Base-by-base conservation (phyloP, 768 basidiomycete genomes). In the Rhodotorula sphaerocarpa region DNA sequence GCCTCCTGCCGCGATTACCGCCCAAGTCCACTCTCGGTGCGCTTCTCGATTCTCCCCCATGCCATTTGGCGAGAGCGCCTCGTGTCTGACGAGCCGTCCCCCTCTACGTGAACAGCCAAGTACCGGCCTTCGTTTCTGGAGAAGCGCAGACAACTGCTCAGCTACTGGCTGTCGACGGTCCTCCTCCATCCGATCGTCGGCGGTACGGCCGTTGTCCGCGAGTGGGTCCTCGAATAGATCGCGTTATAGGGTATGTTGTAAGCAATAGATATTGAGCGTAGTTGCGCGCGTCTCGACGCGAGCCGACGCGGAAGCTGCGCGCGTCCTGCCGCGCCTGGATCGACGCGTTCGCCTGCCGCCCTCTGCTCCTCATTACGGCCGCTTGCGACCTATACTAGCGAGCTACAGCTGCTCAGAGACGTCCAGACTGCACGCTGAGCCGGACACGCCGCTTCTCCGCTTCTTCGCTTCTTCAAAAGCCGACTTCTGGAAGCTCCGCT, bases 41-140 rank as follows among this genome's bases (percentile, higher is more conserved):
- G 65, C 14, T 2, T 33, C 1, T 31, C n/a, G 0, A n/a, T 18
- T 5, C 30, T 31, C 16, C 28, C n/a, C n/a, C n/a, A n/a, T n/a
- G n/a, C n/a, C n/a, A n/a, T n/a, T n/a, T n/a, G n/a, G n/a, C n/a
- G n/a, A n/a, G n/a, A n/a, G n/a, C n/a, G n/a, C n/a, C n/a, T n/a
- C n/a, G n/a, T n/a, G n/a, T n/a, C n/a, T n/a, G n/a, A n/a, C n/a
- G n/a, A n/a, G n/a, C n/a, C n/a, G n/a, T n/a, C n/a, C n/a, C n/a
- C n/a, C n/a, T n/a, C n/a, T n/a, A n/a, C n/a, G n/a, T n/a, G n/a
- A n/a, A n/a, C n/a, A 71, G 72, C 72, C 25, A 73, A 73, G 44
- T 73, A 66, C 56, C 55, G 67, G 2, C 58, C 62, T 7, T 69
- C 66, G 3, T 73, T 71, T 51, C 55, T 73, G 30, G 72, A 71